Conservation (phyloP, 129 eudicot species). For the Flaveria robusta region DNA sequence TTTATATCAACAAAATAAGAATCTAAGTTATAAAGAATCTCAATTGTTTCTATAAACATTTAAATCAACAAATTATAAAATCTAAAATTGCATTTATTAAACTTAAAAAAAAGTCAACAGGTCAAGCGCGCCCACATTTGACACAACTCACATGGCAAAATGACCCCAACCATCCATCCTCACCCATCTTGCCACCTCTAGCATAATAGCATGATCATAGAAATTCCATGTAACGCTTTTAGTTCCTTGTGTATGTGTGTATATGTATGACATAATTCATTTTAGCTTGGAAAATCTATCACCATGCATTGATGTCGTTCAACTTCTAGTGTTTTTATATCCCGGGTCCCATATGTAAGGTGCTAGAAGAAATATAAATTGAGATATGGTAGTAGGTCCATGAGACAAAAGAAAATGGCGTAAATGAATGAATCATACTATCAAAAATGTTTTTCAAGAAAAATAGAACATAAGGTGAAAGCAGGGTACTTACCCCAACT, state of each 20-base stretch:
- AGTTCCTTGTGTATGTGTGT: no score
- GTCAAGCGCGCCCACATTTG: not conserved
- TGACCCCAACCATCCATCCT: not conserved
- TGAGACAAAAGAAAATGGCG: not conserved
- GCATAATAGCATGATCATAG: slow-evolving; percentile 1
- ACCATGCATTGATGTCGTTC: slow-evolving; percentile 12
- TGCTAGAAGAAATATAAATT: slow-evolving; percentile 8
- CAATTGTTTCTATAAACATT: not conserved
- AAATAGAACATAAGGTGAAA: not conserved
- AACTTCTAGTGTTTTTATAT: slow-evolving; percentile 15
- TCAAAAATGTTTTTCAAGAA: not conserved
- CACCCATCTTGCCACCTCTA: not conserved
- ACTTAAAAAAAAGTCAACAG: not conserved
- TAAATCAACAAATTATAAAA: not conserved
- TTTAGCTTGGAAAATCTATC: no score
- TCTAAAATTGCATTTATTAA: not conserved
- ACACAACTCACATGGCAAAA: not conserved
- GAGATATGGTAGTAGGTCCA: not conserved
- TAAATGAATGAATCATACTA: not conserved
- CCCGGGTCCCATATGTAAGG: slow-evolving; percentile 11
- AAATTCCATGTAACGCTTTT: not conserved
- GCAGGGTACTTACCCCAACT: slow-evolving; percentile 68
- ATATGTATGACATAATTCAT: no score
- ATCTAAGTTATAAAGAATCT: not conserved
- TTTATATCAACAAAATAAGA: not conserved